Conservation (phyloP, 129 eudicot species). For the Flaveria robusta region DNA sequence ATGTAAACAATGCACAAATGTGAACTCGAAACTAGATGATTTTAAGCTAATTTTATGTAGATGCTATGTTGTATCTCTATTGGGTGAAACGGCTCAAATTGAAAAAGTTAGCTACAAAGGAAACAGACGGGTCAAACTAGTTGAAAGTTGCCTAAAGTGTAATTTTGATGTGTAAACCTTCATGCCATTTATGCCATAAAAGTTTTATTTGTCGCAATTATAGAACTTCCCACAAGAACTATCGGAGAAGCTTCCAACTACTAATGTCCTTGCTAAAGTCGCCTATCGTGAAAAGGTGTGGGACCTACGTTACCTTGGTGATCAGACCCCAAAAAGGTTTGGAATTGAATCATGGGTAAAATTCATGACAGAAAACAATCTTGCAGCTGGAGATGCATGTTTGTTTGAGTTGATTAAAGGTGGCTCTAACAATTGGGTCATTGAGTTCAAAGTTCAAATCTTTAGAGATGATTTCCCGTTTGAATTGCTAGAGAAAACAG, state of each 20-base stretch:
- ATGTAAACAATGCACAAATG: neutral
- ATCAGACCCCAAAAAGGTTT: neutral
- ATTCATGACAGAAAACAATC: constrained; percentile 37
- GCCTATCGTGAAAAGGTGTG: constrained; percentile 25
- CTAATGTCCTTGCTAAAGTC: constrained; percentile 19
- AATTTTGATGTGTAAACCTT: no score
- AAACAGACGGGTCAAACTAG: neutral
- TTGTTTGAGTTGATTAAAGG: constrained; percentile 38
- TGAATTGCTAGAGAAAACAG: constrained; percentile 21
- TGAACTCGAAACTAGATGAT: neutral
- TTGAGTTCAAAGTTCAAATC: constrained; percentile 40
- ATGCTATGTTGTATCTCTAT: neutral
- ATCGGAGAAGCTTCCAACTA: constrained; percentile 13
- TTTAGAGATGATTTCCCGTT: constrained; percentile 27
- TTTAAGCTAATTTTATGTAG: neutral
- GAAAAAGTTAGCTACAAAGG: neutral
- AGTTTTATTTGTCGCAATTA: neutral
- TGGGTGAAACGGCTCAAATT: neutral
- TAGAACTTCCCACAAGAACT: constrained; percentile 28
- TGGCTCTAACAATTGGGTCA: neutral
- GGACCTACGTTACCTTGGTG: constrained; percentile 17
- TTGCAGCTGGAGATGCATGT: constrained; percentile 41
- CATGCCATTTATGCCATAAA: neutral
- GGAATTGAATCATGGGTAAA: constrained; percentile 24
- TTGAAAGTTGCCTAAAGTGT: neutral